Evolutionary conservation across 306 rosid genomes (phyloP).

Genomic region (Ormosia semicastrata): DNA sequence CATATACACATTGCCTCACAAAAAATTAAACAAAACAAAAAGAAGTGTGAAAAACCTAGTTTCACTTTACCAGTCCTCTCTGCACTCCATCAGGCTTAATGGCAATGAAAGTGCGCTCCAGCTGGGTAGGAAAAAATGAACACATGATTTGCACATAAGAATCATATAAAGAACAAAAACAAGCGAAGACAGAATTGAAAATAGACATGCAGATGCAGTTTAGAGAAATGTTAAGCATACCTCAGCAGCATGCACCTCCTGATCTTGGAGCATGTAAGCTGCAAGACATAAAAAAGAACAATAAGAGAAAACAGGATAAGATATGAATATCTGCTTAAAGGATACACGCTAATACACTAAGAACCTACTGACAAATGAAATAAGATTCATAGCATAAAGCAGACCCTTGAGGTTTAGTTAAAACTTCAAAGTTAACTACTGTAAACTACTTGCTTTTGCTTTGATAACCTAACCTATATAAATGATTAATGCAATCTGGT

Average conservation of each 20-base stretch:
- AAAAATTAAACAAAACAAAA: neutral
- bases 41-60: neutral
- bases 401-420: neutral
- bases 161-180: conserved; percentile 4
- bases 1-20: neutral
- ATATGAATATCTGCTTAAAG: neutral
- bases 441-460: neutral
- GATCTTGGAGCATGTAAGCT: conserved; percentile 89
- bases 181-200: neutral
- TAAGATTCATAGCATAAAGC: conserved; percentile 5
- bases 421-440: neutral
- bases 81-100: conserved; percentile 97
- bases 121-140: conserved; percentile 32
- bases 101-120: conserved; percentile 94
- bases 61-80: conserved; percentile 81
- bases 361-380: neutral
- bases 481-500: neutral
- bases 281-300: conserved; percentile 26
- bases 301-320: neutral
- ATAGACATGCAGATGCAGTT: neutral
- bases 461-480: neutral
- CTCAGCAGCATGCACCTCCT: conserved; percentile 95
- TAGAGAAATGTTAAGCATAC: conserved; percentile 36
- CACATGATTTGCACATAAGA: neutral
- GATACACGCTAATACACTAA: neutral